phyloP scores from a whole-genome alignment of 768 basidiomycete genomes.

The Chlorophyllum brunneum region DNA sequence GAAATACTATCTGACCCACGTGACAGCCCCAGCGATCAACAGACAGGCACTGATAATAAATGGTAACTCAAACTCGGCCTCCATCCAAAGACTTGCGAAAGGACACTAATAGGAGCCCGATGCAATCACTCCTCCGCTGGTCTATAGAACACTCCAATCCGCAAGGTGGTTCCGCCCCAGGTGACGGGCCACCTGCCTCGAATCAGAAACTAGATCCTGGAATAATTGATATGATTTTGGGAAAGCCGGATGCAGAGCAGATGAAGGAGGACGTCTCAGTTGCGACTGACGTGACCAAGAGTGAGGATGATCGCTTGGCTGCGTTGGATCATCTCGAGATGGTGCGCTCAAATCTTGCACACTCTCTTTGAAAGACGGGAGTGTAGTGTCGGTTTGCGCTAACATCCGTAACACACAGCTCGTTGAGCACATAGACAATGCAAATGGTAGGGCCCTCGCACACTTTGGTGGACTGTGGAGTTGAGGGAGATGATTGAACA shows the following conservation, averaged over 20 bases:
- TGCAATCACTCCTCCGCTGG: slow-evolving; percentile 83
- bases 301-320: slow-evolving; percentile 55
- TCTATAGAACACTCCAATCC: slow-evolving; percentile 65
- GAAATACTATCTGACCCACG: too few relatives aligned
- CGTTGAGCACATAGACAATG: slow-evolving; percentile 87
- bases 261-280: slow-evolving; percentile 79
- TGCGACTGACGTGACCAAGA: slow-evolving; percentile 52
- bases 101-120: slow-evolving; percentile 19
- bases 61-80: too few relatives aligned
- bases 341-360: slow-evolving; percentile 42
- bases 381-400: background rate
- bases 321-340: slow-evolving; percentile 87
- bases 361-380: background rate
- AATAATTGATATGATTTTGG: slow-evolving; percentile 83
- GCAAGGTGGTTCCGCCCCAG: slow-evolving; percentile 21
- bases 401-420: too few relatives aligned
- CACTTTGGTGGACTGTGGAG: slow-evolving; percentile 4
- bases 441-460: slow-evolving; percentile 51
- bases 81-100: background rate
- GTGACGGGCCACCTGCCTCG: slow-evolving; percentile 29
- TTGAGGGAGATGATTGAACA: slow-evolving; percentile 21
- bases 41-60: too few relatives aligned
- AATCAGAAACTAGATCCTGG: slow-evolving; percentile 67
- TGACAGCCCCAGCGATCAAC: too few relatives aligned
- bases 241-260: slow-evolving; percentile 73